These are phyloP conservation scores for Hibiscus trionum DNA, from an alignment of 345 rosid genomes.

Conservation along the genomic window DNA sequence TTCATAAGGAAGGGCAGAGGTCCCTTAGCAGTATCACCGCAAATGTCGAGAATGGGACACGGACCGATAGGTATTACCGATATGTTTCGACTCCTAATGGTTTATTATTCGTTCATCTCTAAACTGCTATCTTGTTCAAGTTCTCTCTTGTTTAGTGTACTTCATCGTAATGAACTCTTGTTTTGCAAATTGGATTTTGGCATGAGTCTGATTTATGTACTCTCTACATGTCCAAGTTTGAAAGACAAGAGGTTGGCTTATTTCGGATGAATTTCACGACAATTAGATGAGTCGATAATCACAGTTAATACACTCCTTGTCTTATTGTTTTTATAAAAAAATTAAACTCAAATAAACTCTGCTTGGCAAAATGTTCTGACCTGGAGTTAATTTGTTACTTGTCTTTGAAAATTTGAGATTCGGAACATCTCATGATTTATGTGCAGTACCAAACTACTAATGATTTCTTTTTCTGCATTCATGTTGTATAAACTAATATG, in stretches of 20 bases:
- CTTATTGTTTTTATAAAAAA: neutral
- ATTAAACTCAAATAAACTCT: neutral
- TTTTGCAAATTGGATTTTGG: neutral
- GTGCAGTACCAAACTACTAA: neutral
- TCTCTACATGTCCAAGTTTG: neutral
- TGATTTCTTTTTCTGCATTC: neutral
- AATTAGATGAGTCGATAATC: neutral
- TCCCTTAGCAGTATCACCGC: conserved; percentile 22
- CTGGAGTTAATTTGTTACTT: neutral
- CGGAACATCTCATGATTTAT: neutral
- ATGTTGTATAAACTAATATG: neutral
- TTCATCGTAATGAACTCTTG: neutral
- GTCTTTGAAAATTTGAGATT: neutral
- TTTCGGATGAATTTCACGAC: neutral
- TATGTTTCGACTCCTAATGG: neutral
- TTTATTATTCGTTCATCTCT: neutral
- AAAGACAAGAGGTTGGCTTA: neutral
- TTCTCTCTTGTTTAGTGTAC: neutral
- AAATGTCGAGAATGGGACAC: conserved; percentile 33
- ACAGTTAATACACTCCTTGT: neutral
- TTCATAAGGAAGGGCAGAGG: conserved; percentile 31
- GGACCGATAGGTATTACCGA: conserved; percentile 46
- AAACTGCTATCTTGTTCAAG: neutral
- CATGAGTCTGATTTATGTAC: neutral
- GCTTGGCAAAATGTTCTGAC: neutral